Conservation (phyloP, 2,329 filamentous ascomycete genomes). For the Claviceps sp. region DNA sequence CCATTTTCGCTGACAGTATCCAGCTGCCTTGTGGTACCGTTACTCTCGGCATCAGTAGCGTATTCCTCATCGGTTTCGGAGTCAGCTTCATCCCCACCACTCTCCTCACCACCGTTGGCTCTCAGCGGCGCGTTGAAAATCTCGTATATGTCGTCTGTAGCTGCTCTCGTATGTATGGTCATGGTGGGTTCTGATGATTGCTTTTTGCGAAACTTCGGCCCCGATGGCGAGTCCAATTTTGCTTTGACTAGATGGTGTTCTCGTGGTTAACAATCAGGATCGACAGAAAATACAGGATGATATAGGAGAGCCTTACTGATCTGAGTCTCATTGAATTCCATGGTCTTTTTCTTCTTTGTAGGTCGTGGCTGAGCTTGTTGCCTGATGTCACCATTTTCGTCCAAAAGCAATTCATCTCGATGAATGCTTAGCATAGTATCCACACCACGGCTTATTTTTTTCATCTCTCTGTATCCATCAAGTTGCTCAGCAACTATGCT, state of each 20-base stretch:
- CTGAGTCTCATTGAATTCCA: constrained; percentile 83
- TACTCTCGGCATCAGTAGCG: constrained; percentile 77
- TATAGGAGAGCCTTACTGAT: constrained; percentile 49
- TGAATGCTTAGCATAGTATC: constrained; percentile 29
- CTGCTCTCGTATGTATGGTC: constrained; percentile 90
- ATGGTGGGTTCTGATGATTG: constrained; percentile 76
- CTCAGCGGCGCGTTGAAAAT: constrained; percentile 75
- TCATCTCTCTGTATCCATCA: constrained; percentile 17
- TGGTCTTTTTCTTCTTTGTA: constrained; percentile 60
- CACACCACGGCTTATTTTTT: constrained; percentile 17
- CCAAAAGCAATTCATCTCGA: constrained; percentile 31
- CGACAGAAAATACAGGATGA: neutral
- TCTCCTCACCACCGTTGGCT: constrained; percentile 23
- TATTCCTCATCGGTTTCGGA: constrained; percentile 66
- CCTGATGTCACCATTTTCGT: constrained; percentile 45
- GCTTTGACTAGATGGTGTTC: constrained; percentile 60
- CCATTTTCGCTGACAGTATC: constrained; percentile 25
- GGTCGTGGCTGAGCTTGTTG: constrained; percentile 32
- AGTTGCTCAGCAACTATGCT: constrained; percentile 17
- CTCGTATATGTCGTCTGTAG: constrained; percentile 93
- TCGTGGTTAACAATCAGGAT: constrained; percentile 16
- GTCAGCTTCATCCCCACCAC: constrained; percentile 45
- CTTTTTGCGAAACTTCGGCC: constrained; percentile 72
- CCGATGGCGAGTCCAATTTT: constrained; percentile 79
- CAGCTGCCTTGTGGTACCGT: constrained; percentile 60